Conservation (phyloP, 345 rosid species). For the Gossypium turneri region DNA sequence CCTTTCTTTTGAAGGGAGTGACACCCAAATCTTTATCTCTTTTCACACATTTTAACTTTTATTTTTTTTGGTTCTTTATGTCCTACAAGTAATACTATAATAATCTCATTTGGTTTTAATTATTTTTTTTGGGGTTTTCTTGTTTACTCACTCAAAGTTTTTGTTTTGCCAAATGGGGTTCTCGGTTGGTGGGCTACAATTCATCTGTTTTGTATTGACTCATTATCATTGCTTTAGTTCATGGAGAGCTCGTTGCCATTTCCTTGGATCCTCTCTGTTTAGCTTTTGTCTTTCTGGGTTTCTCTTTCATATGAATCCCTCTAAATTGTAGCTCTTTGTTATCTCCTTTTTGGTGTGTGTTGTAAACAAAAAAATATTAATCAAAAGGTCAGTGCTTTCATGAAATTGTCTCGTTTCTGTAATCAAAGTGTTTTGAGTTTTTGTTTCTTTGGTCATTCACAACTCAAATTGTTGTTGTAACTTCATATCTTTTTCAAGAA, state of each 20-base stretch:
- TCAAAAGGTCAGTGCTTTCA: background rate
- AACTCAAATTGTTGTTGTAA: background rate
- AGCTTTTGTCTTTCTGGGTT: slow-evolving; percentile 13
- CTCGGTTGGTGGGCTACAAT: slow-evolving; percentile 52
- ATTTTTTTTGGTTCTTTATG: background rate
- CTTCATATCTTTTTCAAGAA: background rate
- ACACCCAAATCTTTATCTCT: slow-evolving; percentile 4
- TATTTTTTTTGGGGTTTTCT: background rate
- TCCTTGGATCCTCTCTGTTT: slow-evolving; percentile 10
- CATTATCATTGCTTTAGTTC: slow-evolving; percentile 29
- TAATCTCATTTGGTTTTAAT: background rate
- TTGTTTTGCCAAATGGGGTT: slow-evolving; percentile 9
- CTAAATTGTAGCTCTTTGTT: background rate
- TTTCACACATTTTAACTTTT: slow-evolving; percentile 14
- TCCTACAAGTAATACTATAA: background rate
- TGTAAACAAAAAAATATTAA: background rate
- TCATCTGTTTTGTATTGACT: slow-evolving; percentile 55
- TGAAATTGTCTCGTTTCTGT: background rate
- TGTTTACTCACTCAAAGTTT: slow-evolving; percentile 4
- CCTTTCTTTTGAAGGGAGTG: slow-evolving; percentile 4
- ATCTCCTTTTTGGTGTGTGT: background rate
- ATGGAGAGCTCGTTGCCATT: slow-evolving; percentile 41
- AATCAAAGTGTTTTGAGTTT: background rate
- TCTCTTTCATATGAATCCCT: background rate
- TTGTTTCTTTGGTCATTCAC: background rate